phyloP scores from a whole-genome alignment of 371 early-diverging fungal species.

The Mortierella sp. region DNA sequence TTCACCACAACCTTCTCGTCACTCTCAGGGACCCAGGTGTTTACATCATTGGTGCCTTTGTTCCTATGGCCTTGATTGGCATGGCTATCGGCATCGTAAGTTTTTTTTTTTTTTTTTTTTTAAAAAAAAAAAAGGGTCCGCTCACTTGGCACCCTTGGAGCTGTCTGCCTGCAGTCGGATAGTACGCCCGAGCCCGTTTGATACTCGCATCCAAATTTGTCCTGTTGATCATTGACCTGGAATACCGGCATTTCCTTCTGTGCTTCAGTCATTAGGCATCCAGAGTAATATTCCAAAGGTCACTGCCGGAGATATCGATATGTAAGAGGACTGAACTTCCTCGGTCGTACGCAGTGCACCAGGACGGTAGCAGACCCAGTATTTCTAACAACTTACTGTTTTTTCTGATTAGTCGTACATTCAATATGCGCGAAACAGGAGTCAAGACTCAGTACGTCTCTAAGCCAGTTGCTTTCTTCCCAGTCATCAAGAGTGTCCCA shows the following conservation, averaged over 20 bases:
- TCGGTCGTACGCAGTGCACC: no score
- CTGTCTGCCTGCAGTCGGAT: neutral
- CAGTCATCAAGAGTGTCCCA: constrained; percentile 31
- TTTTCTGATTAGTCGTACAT: constrained; percentile 19
- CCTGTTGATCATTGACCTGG: constrained; percentile 1
- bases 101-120: neutral
- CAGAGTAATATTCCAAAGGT: constrained; percentile 45
- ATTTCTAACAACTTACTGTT: neutral
- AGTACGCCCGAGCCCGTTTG: neutral
- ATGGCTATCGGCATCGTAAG: constrained; percentile 51
- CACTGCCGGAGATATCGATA: constrained; percentile 25
- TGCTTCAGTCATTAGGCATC: constrained; percentile 36
- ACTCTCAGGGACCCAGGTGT: constrained; percentile 24
- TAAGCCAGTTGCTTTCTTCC: constrained; percentile 27
- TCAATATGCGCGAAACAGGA: constrained; percentile 25
- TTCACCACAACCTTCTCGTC: constrained; percentile 30
- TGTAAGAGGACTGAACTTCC: constrained; percentile 14
- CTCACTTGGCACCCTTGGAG: neutral
- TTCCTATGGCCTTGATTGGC: constrained; percentile 49
- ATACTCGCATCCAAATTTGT: neutral
- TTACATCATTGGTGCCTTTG: constrained; percentile 33
- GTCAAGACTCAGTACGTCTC: constrained; percentile 10
- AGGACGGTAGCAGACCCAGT: neutral
- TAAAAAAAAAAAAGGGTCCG: neutral
- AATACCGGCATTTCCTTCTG: neutral